Percentiles rank a stretch among this genome's conserved stretches.
Evolutionary conservation across 495 filamentous ascomycete genomes (phyloP).

Genomic region (Lasiosphaeria miniovina): DNA sequence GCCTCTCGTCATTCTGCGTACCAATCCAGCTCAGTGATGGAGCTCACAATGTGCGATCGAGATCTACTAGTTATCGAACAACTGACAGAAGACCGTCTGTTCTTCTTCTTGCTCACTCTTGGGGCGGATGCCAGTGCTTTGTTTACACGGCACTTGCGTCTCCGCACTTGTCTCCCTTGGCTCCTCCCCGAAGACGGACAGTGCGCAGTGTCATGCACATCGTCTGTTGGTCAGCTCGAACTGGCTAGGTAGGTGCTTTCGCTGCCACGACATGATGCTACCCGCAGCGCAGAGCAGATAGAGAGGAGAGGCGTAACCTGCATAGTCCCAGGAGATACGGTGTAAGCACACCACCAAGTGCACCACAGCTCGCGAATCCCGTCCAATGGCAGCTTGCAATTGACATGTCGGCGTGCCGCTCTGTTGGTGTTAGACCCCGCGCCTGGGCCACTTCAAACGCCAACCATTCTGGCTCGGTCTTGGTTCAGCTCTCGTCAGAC

Average conservation of each 20-base stretch:
- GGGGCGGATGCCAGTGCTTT: too few species aligned
- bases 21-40: not conserved
- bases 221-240: too few species aligned
- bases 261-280: not conserved
- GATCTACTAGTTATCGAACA: too few species aligned
- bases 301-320: conserved; percentile 12
- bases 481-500: conserved; percentile 27
- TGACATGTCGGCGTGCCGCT: conserved; percentile 19
- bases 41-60: too few species aligned
- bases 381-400: conserved; percentile 22
- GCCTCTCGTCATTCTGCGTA: not conserved
- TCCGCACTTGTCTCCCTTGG: too few species aligned
- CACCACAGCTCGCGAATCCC: conserved; percentile 10
- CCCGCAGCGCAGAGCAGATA: not conserved
- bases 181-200: too few species aligned
- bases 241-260: not conserved
- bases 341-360: conserved; percentile 12
- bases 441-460: conserved; percentile 11
- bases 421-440: conserved; percentile 17
- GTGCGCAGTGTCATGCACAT: too few species aligned
- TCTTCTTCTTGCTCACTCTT: too few species aligned
- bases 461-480: conserved; percentile 7
- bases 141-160: too few species aligned
- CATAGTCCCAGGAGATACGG: conserved; percentile 11
- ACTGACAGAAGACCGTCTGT: too few species aligned